Conservation (phyloP, 495 filamentous ascomycete species). For the Lepidopterella palustris region DNA sequence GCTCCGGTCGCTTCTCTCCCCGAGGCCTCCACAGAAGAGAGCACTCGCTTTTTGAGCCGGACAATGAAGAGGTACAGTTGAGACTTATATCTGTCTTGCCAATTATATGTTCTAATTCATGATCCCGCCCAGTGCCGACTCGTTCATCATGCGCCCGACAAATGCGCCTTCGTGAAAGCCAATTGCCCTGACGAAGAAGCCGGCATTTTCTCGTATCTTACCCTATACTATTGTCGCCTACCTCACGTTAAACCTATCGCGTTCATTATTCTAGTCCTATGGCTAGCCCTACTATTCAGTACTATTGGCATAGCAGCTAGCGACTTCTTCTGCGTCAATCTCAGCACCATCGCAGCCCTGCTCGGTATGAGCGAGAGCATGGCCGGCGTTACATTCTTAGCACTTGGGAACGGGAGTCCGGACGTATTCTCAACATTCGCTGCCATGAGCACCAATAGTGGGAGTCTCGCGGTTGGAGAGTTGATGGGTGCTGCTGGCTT, state of each 20-base stretch:
- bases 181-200: slow-evolving; percentile 89
- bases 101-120: neutral
- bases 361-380: slow-evolving; percentile 93
- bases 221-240: slow-evolving; percentile 84
- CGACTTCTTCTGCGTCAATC: slow-evolving; percentile 96
- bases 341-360: slow-evolving; percentile 82
- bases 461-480: slow-evolving; percentile 91
- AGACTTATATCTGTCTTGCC: too few species aligned
- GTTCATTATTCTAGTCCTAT: slow-evolving; percentile 67
- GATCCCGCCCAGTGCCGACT: slow-evolving; percentile 58
- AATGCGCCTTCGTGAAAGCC: slow-evolving; percentile 76
- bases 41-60: neutral
- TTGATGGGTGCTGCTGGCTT: slow-evolving; percentile 93
- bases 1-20: neutral
- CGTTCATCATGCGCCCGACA: slow-evolving; percentile 67
- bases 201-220: slow-evolving; percentile 81
- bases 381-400: slow-evolving; percentile 93
- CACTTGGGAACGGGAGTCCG: slow-evolving; percentile 97
- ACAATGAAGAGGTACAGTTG: slow-evolving; percentile 26
- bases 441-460: slow-evolving; percentile 93
- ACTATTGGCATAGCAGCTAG: slow-evolving; percentile 98
- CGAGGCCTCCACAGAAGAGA: slow-evolving; percentile 4
- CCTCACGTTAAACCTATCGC: slow-evolving; percentile 64
- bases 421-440: slow-evolving; percentile 99
- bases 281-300: slow-evolving; percentile 88